These are phyloP conservation scores for Volvox reticuliferus DNA, from an alignment of 139 green algal species.

Conservation along the genomic window DNA sequence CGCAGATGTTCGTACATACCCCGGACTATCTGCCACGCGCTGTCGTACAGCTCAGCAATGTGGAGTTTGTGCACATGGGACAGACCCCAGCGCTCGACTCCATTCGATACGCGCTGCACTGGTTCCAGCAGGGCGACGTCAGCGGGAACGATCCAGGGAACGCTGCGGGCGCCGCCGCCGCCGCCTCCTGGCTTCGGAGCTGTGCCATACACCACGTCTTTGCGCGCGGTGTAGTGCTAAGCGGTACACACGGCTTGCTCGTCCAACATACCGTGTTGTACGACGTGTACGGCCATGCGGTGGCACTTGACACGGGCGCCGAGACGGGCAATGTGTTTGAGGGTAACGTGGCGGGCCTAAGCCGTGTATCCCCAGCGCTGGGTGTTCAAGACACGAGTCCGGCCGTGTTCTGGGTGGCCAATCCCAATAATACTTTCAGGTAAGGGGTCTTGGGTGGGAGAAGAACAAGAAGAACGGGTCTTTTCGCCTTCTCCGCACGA, in stretches of 20 bases:
- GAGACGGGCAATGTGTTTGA: slow-evolving; percentile 54
- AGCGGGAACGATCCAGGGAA: not conserved
- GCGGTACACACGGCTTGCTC: slow-evolving; percentile 50
- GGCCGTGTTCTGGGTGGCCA: slow-evolving; percentile 83
- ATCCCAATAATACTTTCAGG: slow-evolving; percentile 76
- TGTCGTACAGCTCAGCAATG: slow-evolving; percentile 42
- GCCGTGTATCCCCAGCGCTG: slow-evolving; percentile 52
- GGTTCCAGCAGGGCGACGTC: slow-evolving; percentile 72
- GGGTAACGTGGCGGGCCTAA: slow-evolving; percentile 78
- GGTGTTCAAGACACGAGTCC: slow-evolving; percentile 77
- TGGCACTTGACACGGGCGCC: slow-evolving; percentile 52
- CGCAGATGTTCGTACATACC: not conserved
- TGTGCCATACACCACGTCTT: slow-evolving; percentile 70
- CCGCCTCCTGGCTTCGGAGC: slow-evolving; percentile 54
- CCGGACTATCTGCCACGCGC: not conserved
- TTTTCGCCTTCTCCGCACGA: too few species aligned
- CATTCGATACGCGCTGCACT: slow-evolving; percentile 79
- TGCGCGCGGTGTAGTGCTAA: slow-evolving; percentile 71
- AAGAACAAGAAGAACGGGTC: too few species aligned
- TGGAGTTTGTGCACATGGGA: slow-evolving; percentile 58
- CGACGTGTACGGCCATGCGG: slow-evolving; percentile 77
- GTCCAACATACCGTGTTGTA: slow-evolving; percentile 71
- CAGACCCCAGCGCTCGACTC: slow-evolving; percentile 50
- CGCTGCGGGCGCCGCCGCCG: not conserved
- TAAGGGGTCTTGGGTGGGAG: not conserved